A percentile compares a stretch with the other conserved stretches of the same genome.
Conservation (phyloP, 2,329 filamentous ascomycete species). For the Cadophora luteo-olivacea region DNA sequence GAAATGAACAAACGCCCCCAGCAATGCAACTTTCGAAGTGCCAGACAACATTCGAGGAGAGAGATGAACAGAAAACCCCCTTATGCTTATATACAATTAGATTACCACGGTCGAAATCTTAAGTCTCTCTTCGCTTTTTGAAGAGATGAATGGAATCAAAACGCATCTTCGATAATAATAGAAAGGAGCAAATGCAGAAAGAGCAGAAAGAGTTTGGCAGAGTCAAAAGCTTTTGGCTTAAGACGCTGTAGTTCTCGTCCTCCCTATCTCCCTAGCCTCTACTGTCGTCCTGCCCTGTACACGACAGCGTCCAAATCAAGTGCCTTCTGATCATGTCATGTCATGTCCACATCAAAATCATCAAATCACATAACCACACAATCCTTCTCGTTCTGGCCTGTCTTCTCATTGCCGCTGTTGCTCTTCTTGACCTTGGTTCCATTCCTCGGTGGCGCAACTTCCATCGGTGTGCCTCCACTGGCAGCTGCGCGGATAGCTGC, state of each 20-base stretch:
- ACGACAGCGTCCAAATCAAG: neutral
- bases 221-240: neutral
- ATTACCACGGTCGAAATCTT: neutral
- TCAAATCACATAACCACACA: constrained; percentile 40
- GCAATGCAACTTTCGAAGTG: neutral
- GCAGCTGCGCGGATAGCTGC: constrained; percentile 87
- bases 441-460: constrained; percentile 40
- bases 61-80: neutral
- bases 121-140: too few species aligned
- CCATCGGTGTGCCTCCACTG: constrained; percentile 48
- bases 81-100: constrained; percentile 10
- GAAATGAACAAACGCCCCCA: neutral
- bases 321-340: constrained; percentile 6
- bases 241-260: neutral
- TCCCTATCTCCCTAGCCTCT: neutral
- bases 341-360: constrained; percentile 8
- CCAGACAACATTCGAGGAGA: neutral
- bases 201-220: neutral
- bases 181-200: too few species aligned
- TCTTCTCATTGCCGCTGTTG: constrained; percentile 35
- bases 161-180: too few species aligned
- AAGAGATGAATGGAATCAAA: too few species aligned
- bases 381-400: constrained; percentile 37
- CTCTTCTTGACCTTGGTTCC: constrained; percentile 41
- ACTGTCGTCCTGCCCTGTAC: too few species aligned